Percentiles rank a stretch among this genome's conserved stretches.
Conservation (phyloP, 2,329 filamentous ascomycete genomes). For the Fusarium scirpi region DNA sequence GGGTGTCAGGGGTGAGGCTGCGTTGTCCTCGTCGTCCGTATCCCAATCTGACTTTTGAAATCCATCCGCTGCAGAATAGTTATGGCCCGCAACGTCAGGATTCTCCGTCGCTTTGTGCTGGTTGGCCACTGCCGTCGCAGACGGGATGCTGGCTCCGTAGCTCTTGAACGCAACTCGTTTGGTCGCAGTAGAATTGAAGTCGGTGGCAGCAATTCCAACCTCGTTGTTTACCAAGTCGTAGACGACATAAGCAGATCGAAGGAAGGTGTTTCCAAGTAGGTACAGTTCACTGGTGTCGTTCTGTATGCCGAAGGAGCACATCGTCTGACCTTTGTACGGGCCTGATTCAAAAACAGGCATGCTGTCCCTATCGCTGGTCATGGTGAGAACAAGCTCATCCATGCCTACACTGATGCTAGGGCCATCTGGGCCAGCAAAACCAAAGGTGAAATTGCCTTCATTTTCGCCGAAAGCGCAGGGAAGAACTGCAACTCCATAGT, state of each 20-base stretch:
- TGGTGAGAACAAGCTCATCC: slow-evolving; percentile 66
- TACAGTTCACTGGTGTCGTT: slow-evolving; percentile 58
- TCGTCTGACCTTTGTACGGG: slow-evolving; percentile 57
- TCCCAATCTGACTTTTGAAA: slow-evolving; percentile 43
- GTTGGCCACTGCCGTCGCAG: slow-evolving; percentile 58
- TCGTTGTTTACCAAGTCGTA: slow-evolving; percentile 71
- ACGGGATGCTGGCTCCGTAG: slow-evolving; percentile 63
- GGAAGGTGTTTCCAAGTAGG: slow-evolving; percentile 69
- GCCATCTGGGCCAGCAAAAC: slow-evolving; percentile 62
- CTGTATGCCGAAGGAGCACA: slow-evolving; percentile 69
- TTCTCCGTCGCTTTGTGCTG: slow-evolving; percentile 50
- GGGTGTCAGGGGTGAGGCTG: slow-evolving; percentile 27
- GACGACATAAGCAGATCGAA: slow-evolving; percentile 70
- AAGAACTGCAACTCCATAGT: slow-evolving; percentile 58
- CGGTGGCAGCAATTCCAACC: slow-evolving; percentile 65
- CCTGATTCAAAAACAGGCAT: slow-evolving; percentile 55
- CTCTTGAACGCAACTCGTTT: slow-evolving; percentile 65
- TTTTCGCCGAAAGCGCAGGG: slow-evolving; percentile 62
- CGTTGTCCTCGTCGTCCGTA: slow-evolving; percentile 23
- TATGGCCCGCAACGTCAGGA: slow-evolving; percentile 35
- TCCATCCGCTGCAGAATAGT: slow-evolving; percentile 49
- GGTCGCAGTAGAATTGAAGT: slow-evolving; percentile 65
- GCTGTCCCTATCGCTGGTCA: slow-evolving; percentile 50
- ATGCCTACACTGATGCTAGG: slow-evolving; percentile 65
- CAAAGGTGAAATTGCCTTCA: slow-evolving; percentile 65